Percentiles rank a stretch among this genome's conserved stretches.
These are phyloP conservation scores for Allium cepa DNA, from an alignment of 106 monocot species.

Conservation along the genomic window DNA sequence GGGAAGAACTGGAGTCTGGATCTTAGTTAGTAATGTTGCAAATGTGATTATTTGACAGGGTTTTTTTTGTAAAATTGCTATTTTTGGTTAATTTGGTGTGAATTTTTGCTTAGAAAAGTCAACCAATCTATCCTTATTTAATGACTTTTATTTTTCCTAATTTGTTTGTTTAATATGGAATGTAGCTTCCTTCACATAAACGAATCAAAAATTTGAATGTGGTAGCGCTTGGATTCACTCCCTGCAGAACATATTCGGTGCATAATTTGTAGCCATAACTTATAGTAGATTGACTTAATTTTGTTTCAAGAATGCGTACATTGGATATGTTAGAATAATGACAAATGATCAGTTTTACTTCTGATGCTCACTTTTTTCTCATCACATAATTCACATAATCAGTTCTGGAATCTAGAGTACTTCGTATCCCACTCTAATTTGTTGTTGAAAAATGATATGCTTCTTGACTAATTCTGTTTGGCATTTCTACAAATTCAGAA, in stretches of 20 bases:
- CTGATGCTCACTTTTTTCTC: background rate
- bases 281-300: background rate
- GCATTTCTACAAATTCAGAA: background rate
- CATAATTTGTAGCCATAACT: too few species aligned
- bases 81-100: too few species aligned
- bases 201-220: too few species aligned
- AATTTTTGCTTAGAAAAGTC: too few species aligned
- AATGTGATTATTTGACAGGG: slow-evolving; percentile 2
- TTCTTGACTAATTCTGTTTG: background rate
- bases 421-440: background rate
- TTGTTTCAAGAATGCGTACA: background rate
- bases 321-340: background rate
- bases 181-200: too few species aligned
- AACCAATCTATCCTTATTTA: too few species aligned
- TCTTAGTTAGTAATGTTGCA: background rate
- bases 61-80: background rate
- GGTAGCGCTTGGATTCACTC: too few species aligned
- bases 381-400: background rate
- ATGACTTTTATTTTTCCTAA: too few species aligned
- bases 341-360: background rate
- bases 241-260: too few species aligned
- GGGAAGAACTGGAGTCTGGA: background rate
- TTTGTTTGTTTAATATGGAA: too few species aligned
- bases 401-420: background rate
- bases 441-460: background rate